These are phyloP conservation scores for Phytophthora pini DNA, from an alignment of 352 stramenopile species.

Conservation along the genomic window DNA sequence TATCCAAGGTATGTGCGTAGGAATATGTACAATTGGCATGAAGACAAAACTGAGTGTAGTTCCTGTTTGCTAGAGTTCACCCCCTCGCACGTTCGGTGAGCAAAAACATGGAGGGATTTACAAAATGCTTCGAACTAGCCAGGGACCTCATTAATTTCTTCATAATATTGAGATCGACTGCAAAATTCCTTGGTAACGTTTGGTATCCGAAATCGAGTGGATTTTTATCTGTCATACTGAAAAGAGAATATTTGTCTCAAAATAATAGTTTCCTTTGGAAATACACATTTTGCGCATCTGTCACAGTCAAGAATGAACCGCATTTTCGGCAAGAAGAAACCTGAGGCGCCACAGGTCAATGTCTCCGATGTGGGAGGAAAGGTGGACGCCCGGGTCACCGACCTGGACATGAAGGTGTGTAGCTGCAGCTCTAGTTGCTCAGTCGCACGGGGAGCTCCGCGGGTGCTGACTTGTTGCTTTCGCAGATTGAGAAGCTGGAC, in stretches of 20 bases:
- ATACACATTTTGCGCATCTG: not conserved
- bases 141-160: conserved; percentile 12
- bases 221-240: not conserved
- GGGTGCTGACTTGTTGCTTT: conserved; percentile 4
- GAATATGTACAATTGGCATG: too few species aligned
- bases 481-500: conserved; percentile 81
- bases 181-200: not conserved
- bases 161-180: conserved; percentile 1
- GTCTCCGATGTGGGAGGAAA: conserved; percentile 79
- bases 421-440: not conserved
- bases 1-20: conserved; percentile 22
- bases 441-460: not conserved
- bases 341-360: conserved; percentile 73
- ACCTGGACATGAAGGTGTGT: conserved; percentile 83
- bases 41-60: conserved; percentile 6
- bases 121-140: conserved; percentile 54
- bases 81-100: conserved; percentile 48
- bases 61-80: conserved; percentile 24
- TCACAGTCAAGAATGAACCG: conserved; percentile 60
- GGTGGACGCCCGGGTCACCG: conserved; percentile 75
- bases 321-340: conserved; percentile 89
- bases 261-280: too few species aligned
- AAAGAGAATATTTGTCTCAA: not conserved
- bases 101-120: conserved; percentile 79
- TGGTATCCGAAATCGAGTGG: not conserved